These are phyloP conservation scores for Annulohypoxylon maeteangense DNA, from an alignment of 495 filamentous ascomycete species.

Conservation along the genomic window DNA sequence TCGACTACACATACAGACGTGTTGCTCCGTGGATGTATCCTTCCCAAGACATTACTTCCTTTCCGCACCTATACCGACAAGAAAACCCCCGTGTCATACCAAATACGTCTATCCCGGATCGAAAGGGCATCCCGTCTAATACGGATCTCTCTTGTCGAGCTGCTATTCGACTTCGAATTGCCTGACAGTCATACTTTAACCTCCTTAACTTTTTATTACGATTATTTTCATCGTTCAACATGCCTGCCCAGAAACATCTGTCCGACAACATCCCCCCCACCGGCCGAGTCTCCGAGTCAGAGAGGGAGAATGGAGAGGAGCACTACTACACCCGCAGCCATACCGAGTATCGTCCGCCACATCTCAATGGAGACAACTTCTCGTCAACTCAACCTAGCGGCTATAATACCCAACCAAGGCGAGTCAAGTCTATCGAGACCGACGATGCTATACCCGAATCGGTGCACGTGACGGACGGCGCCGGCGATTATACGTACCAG, in stretches of 20 bases:
- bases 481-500: not conserved
- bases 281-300: constrained; percentile 8
- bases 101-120: constrained; percentile 12
- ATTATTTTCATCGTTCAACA: not conserved
- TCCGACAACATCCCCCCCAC: constrained; percentile 1
- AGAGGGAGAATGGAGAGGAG: not conserved
- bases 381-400: constrained; percentile 25
- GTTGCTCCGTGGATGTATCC: constrained; percentile 2
- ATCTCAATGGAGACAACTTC: constrained; percentile 39
- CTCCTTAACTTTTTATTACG: not conserved
- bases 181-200: not conserved
- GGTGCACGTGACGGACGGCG: not conserved
- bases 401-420: constrained; percentile 23
- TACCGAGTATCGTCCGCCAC: constrained; percentile 28
- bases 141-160: not conserved
- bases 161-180: not conserved
- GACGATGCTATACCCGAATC: not conserved
- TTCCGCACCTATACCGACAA: not conserved
- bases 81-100: not conserved
- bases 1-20: not conserved
- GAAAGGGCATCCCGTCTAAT: not conserved
- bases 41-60: not conserved
- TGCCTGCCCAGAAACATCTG: not conserved
- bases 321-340: constrained; percentile 17
- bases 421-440: not conserved